A percentile compares a stretch with the other conserved stretches of the same genome.
Conservation (phyloP, 2,329 filamentous ascomycete species). For the Aspergillus arachidicola region DNA sequence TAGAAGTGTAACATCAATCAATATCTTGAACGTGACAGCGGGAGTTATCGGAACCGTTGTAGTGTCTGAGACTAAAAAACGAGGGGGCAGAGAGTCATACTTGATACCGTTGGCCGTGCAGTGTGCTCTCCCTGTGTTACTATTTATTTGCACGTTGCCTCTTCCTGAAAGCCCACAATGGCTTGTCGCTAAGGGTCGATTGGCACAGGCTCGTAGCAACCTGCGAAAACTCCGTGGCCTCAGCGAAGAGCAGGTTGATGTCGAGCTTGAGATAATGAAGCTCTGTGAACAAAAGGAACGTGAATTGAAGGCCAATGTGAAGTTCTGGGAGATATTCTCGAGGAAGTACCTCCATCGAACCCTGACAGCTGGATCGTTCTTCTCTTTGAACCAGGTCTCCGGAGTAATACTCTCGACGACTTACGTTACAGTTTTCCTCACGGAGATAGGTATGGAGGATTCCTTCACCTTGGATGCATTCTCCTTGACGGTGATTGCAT, state of each 20-base stretch:
- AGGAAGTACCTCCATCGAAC: slow-evolving; percentile 38
- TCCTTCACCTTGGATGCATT: slow-evolving; percentile 24
- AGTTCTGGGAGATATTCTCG: slow-evolving; percentile 42
- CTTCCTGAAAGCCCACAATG: slow-evolving; percentile 40
- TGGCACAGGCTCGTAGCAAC: slow-evolving; percentile 32
- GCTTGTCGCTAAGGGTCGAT: slow-evolving; percentile 32
- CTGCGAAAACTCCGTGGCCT: slow-evolving; percentile 36
- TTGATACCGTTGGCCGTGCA: slow-evolving; percentile 42
- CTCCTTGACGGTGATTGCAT: slow-evolving; percentile 38
- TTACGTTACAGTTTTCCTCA: slow-evolving; percentile 42
- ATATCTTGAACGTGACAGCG: slow-evolving; percentile 34
- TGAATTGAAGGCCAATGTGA: slow-evolving; percentile 25
- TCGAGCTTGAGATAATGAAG: slow-evolving; percentile 35
- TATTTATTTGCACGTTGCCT: slow-evolving; percentile 32
- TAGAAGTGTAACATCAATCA: slow-evolving; percentile 33
- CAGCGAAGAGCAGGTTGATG: slow-evolving; percentile 32
- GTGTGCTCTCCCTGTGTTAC: slow-evolving; percentile 33
- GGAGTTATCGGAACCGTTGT: slow-evolving; percentile 37
- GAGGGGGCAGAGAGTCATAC: slow-evolving; percentile 31
- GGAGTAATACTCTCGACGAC: slow-evolving; percentile 42
- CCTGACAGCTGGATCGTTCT: slow-evolving; percentile 38
- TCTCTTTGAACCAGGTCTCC: slow-evolving; percentile 40
- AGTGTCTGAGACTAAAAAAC: slow-evolving; percentile 34
- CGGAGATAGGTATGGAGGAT: slow-evolving; percentile 35
- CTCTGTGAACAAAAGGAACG: slow-evolving; percentile 30